Conservation (phyloP, 2,329 filamentous ascomycete species). For the Cladophialophora exuberans region DNA sequence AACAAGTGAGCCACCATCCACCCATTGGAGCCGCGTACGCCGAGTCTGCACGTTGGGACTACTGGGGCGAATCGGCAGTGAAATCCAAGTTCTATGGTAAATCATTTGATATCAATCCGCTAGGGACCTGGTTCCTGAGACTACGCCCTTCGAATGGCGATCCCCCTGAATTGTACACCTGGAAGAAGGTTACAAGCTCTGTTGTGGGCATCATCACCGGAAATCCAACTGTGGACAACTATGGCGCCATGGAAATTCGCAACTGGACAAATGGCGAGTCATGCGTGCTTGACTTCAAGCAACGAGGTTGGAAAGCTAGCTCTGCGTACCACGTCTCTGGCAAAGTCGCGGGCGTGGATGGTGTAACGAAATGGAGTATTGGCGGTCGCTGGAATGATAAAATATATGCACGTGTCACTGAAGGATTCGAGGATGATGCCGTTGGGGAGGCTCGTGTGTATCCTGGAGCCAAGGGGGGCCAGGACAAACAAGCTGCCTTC, state of each 20-base stretch:
- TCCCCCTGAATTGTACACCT: conserved; percentile 88
- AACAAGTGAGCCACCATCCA: conserved; percentile 97
- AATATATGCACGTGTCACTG: conserved; percentile 89
- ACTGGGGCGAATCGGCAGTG: conserved; percentile 92
- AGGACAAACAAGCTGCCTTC: conserved; percentile 67
- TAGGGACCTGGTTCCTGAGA: conserved; percentile 95
- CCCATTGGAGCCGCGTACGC: conserved; percentile 92
- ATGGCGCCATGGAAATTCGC: conserved; percentile 94
- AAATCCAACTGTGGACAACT: conserved; percentile 96
- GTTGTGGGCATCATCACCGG: conserved; percentile 99
- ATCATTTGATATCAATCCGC: conserved; percentile 93
- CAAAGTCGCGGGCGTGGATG: conserved; percentile 77
- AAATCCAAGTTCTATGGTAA: conserved; percentile 98
- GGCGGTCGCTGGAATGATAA: conserved; percentile 97
- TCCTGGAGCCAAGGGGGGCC: conserved; percentile 40
- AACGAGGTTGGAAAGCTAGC: conserved; percentile 91
- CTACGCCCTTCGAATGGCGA: conserved; percentile 75
- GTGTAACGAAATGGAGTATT: conserved; percentile 83
- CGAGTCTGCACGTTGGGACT: conserved; percentile 92
- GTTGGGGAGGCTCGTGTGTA: conserved; percentile 61
- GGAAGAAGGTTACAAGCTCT: conserved; percentile 97
- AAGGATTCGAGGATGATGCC: conserved; percentile 79
- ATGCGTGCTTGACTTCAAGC: conserved; percentile 89
- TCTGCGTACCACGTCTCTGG: conserved; percentile 88
- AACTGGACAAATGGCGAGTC: conserved; percentile 95